Base-by-base conservation (phyloP, 108 stramenopile species). In the Craspedostauros australis region DNA sequence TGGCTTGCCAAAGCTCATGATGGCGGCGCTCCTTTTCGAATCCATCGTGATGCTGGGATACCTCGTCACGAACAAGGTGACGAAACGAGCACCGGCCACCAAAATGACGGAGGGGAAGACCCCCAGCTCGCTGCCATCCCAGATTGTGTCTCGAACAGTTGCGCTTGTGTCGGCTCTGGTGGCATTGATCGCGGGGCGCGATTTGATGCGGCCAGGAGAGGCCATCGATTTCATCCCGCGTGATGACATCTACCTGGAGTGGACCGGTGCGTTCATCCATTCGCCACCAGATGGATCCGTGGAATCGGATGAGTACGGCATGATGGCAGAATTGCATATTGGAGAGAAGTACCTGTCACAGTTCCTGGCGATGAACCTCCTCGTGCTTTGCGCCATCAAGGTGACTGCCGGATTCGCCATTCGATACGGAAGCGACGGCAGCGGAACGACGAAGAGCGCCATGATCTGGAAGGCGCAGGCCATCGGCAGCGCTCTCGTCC, bases 201-300 rank as follows among this genome's bases (percentile, higher is more conserved):
- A 92, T 54, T 54, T 92, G 8, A 77, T 88, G 22, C 84, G 79
- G 32, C 82, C 91, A 12, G 91, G 91, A 21, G 33, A 39, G 5
- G 80, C 86, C 49, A 20, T 92, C 2, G 60, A 70, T 1, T 83
- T 83, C 45, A 67, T 88, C 49, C 86, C 91, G 1, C 77, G 84
- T 15, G 91, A 92, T 72, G 91, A 92, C 51, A 86, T 92, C 50
- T 92, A 88, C 49, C 59, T 92, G 7, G 91, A 88, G 59, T 88
- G 86, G 91, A 86, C 82, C 2, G 84, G 84, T 30, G 86, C 84
- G 22, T 74, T 92, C 30, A 40, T 88, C 12, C 91, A 92, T 54
- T 92, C 90, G 3, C 90, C 90, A 21, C 91, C 86, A 24, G 80
- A 82, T 27, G 86, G 80, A 6, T 70, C 84, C 0, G 70, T 70